Evolutionary conservation across 768 basidiomycete genomes (phyloP), one percentile per base, ranked within the genome.

Genomic region (Collybia mongolica): DNA sequence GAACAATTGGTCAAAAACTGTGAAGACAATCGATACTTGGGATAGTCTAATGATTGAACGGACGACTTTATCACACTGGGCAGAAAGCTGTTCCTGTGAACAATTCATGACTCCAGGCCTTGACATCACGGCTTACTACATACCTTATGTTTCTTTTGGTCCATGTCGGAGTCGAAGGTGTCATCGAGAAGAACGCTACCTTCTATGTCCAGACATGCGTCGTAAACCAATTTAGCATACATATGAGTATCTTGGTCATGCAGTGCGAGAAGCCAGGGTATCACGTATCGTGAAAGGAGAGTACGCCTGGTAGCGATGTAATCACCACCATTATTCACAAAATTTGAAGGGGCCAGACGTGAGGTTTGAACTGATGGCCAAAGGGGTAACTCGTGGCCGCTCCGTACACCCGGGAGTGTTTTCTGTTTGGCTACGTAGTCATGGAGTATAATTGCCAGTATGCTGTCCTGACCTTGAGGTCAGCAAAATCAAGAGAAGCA

Each of bases 191-290:
- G 6, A 17, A 39, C 48, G 1, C 55, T 46, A 14, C 69, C 72
- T 24, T 78, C 73, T 22, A 74, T 56, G 53, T 84, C 81, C 6
- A 66, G 56, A 49, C 80, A 80, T 22, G 80, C 64, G 6, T 82
- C 76, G 51, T 79, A 88, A 2, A 88, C 32, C 36, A 77, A 66
- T 22, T 65, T 60, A 8, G 75, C 72, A 60, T 88, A 93, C 6
- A 72, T 61, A 1, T 63, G 65, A 17, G 77, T 56, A 58, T 87
- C 82, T 46, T 80, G 79, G 43, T 84, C 73, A 62, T 90, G 86
- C 20, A 92, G 65, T 32, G 85, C 82, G 23, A 75, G 68, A 39
- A 93, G 69, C 91, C 91, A 93, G 18, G 77, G 79, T 15, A 72
- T 61, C 12, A 76, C 84, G 60, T 88, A 90, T 54, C 71, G 75